Conservation (phyloP, 768 basidiomycete species). For the Fomitopsis pulvina region DNA sequence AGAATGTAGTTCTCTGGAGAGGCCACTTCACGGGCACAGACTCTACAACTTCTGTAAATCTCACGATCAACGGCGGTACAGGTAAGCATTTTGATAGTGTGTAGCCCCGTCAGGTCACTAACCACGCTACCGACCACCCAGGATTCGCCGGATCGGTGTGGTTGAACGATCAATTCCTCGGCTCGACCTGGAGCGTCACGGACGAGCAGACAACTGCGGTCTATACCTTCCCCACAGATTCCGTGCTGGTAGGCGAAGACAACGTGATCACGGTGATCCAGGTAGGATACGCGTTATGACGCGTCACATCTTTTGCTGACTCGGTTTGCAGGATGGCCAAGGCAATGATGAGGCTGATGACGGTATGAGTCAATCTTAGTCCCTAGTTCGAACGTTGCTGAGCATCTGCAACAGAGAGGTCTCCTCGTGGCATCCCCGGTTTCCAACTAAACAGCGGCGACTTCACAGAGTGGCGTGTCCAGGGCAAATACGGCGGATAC, state of each 20-base stretch:
- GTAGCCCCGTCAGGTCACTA: background rate
- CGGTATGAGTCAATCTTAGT: background rate
- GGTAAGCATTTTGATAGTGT: slow-evolving; percentile 31
- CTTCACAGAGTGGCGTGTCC: slow-evolving; percentile 36
- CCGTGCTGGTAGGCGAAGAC: slow-evolving; percentile 45
- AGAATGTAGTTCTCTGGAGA: slow-evolving; percentile 76
- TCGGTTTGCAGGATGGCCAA: slow-evolving; percentile 51
- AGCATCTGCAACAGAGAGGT: slow-evolving; percentile 45
- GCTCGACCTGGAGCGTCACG: slow-evolving; percentile 54
- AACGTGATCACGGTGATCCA: slow-evolving; percentile 78
- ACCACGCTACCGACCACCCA: slow-evolving; percentile 14
- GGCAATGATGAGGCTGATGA: slow-evolving; percentile 55
- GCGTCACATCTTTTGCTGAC: background rate
- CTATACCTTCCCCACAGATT: slow-evolving; percentile 54
- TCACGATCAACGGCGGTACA: slow-evolving; percentile 78
- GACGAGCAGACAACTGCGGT: slow-evolving; percentile 62
- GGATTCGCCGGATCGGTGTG: slow-evolving; percentile 82
- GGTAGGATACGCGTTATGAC: slow-evolving; percentile 9
- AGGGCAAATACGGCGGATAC: slow-evolving; percentile 41
- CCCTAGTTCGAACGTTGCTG: no score
- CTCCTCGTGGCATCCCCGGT: slow-evolving; percentile 73
- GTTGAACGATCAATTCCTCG: slow-evolving; percentile 67
- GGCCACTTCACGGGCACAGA: slow-evolving; percentile 70
- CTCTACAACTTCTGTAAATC: slow-evolving; percentile 54
- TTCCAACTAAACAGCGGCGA: slow-evolving; percentile 60